These are phyloP conservation scores for Inga oerstediana DNA, from an alignment of 306 rosid species.

Conservation along the genomic window DNA sequence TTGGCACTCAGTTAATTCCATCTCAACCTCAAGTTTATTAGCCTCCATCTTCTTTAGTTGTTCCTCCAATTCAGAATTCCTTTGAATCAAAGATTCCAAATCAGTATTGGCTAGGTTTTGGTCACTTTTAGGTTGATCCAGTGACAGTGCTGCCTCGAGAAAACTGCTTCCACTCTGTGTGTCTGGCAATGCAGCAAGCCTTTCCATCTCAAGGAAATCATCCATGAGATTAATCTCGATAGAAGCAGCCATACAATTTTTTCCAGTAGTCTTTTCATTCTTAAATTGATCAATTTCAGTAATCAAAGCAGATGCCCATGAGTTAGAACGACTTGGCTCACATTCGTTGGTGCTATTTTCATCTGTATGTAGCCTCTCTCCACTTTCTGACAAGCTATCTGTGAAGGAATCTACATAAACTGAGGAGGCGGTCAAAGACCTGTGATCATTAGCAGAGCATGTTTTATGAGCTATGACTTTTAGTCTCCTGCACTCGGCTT, in stretches of 20 bases:
- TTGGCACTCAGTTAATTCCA: slow-evolving; percentile 45
- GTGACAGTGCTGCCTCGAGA: slow-evolving; percentile 31
- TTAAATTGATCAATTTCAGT: slow-evolving; percentile 44
- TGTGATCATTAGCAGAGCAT: slow-evolving; percentile 40
- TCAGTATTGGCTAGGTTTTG: slow-evolving; percentile 43
- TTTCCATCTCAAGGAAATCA: slow-evolving; percentile 93
- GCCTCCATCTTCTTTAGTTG: slow-evolving; percentile 50
- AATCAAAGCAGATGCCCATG: slow-evolving; percentile 44
- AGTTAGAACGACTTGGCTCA: slow-evolving; percentile 46
- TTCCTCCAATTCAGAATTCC: slow-evolving; percentile 53
- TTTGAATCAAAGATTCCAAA: slow-evolving; percentile 51
- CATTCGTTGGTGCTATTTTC: slow-evolving; percentile 48
- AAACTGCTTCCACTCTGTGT: slow-evolving; percentile 39
- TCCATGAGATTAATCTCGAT: slow-evolving; percentile 82
- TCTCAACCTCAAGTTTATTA: slow-evolving; percentile 53
- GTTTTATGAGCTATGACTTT: slow-evolving; percentile 55
- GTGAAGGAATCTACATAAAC: slow-evolving; percentile 52
- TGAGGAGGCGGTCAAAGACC: slow-evolving; percentile 51
- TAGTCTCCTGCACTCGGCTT: slow-evolving; percentile 75
- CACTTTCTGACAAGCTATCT: slow-evolving; percentile 64
- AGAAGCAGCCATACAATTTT: slow-evolving; percentile 46
- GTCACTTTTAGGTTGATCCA: slow-evolving; percentile 33
- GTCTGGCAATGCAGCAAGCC: slow-evolving; percentile 65
- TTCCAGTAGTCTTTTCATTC: slow-evolving; percentile 40
- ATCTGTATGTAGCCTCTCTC: slow-evolving; percentile 52